Percentiles rank a stretch among this genome's conserved stretches.
Evolutionary conservation across 495 filamentous ascomycete genomes (phyloP).

Genomic region (Bacidia gigantensis): DNA sequence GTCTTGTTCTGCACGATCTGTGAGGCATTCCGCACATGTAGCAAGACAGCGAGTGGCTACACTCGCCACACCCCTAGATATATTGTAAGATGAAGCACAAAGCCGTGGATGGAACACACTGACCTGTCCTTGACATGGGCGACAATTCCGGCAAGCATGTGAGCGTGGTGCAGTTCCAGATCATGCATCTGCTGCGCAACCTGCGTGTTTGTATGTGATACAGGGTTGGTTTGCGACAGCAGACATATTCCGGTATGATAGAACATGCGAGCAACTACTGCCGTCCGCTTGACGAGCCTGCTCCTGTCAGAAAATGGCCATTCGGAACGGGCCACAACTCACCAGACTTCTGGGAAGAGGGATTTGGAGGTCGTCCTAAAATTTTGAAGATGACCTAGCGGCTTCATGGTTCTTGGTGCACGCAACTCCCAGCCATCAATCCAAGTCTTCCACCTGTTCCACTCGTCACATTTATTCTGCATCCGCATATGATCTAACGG

Average conservation of each 20-base stretch:
- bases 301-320: not conserved
- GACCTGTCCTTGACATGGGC: constrained; percentile 68
- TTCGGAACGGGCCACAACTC: constrained; percentile 19
- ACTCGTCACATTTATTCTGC: constrained; percentile 57
- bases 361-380: constrained; percentile 56
- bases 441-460: constrained; percentile 56
- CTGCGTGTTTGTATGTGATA: constrained; percentile 36
- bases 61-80: constrained; percentile 50
- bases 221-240: constrained; percentile 67
- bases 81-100: constrained; percentile 3
- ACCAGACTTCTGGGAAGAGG: constrained; percentile 80
- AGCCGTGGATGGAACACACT: constrained; percentile 7
- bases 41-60: constrained; percentile 66
- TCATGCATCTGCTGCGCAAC: constrained; percentile 46
- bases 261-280: constrained; percentile 72
- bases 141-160: constrained; percentile 75
- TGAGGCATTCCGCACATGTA: constrained; percentile 64
- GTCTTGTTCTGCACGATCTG: constrained; percentile 56
- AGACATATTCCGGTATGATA: constrained; percentile 77
- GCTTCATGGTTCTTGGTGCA: constrained; percentile 75
- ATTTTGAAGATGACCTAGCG: constrained; percentile 60
- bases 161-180: constrained; percentile 55
- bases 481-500: constrained; percentile 47
- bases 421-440: constrained; percentile 69
- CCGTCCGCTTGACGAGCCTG: constrained; percentile 71